A percentile compares a stretch with the other conserved stretches of the same genome.
Conservation (phyloP, 2,329 filamentous ascomycete species). For the Fusarium beomiforme region DNA sequence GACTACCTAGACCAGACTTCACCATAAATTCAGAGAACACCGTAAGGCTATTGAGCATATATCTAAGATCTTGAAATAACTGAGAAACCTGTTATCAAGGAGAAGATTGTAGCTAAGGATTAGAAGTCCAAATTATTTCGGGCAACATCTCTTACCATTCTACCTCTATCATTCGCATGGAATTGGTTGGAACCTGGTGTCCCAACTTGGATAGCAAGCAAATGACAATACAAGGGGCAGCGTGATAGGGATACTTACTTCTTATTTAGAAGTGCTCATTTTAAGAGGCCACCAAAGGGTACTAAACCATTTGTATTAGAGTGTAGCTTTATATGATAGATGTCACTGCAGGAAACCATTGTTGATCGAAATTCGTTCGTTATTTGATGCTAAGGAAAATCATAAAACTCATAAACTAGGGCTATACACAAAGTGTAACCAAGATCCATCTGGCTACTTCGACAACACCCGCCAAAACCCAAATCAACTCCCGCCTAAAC, state of each 20-base stretch:
- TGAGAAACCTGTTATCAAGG: too few species aligned
- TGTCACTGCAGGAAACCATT: background rate
- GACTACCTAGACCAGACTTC: background rate
- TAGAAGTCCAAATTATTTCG: too few species aligned
- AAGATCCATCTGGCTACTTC: constrained; percentile 38
- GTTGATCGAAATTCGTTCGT: constrained; percentile 35
- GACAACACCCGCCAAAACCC: constrained; percentile 39
- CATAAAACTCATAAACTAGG: constrained; percentile 41
- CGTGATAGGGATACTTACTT: background rate
- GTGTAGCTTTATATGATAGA: background rate
- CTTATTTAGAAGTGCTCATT: background rate
- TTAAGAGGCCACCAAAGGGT: background rate
- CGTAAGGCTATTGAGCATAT: background rate
- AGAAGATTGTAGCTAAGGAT: background rate
- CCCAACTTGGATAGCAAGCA: background rate
- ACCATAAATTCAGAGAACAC: background rate
- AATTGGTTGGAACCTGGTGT: fast-evolving
- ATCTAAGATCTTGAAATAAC: background rate
- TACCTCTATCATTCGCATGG: too few species aligned
- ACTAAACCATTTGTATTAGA: background rate
- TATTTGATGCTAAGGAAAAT: constrained; percentile 41
- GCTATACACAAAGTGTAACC: constrained; percentile 37
- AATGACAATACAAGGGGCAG: background rate
- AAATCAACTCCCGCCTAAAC: constrained; percentile 43
- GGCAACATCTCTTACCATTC: background rate